Evolutionary conservation across 257 asterid species (phyloP), one percentile per base, ranked within the genome.

Genomic region (Primulina huaijiensis): DNA sequence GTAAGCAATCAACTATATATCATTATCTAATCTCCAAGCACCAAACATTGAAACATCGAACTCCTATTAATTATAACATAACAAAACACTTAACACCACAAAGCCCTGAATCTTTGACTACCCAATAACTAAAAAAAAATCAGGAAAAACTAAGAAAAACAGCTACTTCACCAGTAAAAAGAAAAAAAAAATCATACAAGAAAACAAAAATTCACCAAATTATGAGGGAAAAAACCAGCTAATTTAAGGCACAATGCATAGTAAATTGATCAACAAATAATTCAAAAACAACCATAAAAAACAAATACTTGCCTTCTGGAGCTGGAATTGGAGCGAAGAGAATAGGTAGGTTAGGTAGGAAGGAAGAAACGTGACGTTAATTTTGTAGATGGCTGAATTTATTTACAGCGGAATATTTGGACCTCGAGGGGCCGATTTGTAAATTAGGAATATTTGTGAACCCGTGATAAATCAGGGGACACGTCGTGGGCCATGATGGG

Each of bases 1-100:
- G 37, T 50, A 67, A 65, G 23, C 52, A 34, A 60, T 57, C 61
- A 58, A 61, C 19, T 46, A 53, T 35, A 12, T 19, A 21, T 74
- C 56, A 61, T 72, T 23, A n/a, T 8, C 40, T 38, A 25, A 72
- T 72, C 64, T 55, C 10, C 68, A 58, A 68, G 46, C 72, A 75
- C 60, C 72, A 27, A 70, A 31, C 7, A 3, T 61, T 20, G 65
- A 55, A 1, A 50, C 16, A 16, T 14, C 19, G 8, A 50, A 17
- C 7, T 50, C 20, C 57, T 50, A 16, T 17, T 50, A 17, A 50
- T 16, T 4, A 17, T 14, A 1, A 5, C 57, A 17, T 5, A 14
- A 16, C 20, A 17, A 50, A 43, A 43, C 12, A 14, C 6, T 43
- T 3, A 11, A 40, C 14, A 43, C 55, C 19, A 43, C n/a, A 43